A percentile compares a stretch with the other conserved stretches of the same genome.
phyloP scores from a whole-genome alignment of 306 rosid genomes.

The Medicago arabica region DNA sequence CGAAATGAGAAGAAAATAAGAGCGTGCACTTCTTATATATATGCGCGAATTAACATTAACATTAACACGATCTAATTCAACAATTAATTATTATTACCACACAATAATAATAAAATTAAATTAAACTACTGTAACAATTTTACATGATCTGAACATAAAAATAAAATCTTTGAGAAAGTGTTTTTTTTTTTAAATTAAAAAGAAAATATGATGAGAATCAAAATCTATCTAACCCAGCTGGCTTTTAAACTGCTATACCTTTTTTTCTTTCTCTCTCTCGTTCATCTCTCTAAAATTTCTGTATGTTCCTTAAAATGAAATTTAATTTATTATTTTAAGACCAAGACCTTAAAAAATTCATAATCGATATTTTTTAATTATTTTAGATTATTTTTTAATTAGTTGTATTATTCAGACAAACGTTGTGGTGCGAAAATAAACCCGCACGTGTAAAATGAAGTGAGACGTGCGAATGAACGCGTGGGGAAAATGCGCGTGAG shows the following conservation, averaged over 20 bases:
- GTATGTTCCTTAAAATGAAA: conserved; percentile 24
- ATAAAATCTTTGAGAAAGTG: conserved; percentile 30
- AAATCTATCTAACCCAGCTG: conserved; percentile 51
- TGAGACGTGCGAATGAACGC: conserved; percentile 34
- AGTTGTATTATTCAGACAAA: not conserved
- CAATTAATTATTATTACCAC: conserved; percentile 14
- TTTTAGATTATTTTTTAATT: too few species aligned
- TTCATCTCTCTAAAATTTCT: conserved; percentile 35
- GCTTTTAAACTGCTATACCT: conserved; percentile 33
- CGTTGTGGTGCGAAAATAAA: too few species aligned
- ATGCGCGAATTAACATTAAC: conserved; percentile 9
- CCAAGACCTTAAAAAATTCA: not conserved
- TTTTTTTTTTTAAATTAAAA: not conserved
- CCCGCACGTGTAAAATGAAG: conserved; percentile 40
- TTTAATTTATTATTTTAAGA: not conserved
- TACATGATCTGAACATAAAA: conserved; percentile 40
- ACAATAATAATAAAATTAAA: not conserved
- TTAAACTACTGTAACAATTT: conserved; percentile 26
- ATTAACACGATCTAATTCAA: conserved; percentile 48
- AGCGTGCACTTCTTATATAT: conserved; percentile 31
- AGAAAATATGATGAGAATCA: conserved; percentile 26
- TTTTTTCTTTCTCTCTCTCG: conserved; percentile 8
- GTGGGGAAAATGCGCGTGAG: conserved; percentile 42
- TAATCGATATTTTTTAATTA: too few species aligned
- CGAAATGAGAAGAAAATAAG: conserved; percentile 3